phyloP scores from a whole-genome alignment of 768 basidiomycete genomes.

The Suillus fuscotomentosus region DNA sequence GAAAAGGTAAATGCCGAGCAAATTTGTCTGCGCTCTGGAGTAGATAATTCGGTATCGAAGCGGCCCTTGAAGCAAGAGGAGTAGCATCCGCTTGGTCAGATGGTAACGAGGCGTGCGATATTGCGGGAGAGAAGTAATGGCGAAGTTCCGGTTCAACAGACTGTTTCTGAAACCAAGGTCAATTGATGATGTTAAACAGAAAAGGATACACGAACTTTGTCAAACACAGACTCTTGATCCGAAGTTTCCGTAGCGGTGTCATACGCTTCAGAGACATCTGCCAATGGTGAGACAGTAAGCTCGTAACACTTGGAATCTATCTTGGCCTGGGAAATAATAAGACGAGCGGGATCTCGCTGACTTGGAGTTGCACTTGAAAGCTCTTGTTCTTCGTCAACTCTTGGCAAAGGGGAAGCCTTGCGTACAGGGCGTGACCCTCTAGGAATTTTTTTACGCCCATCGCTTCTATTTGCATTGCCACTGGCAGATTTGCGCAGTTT shows the following conservation, averaged over 20 bases:
- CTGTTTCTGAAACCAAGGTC: constrained; percentile 37
- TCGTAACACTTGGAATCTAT: constrained; percentile 80
- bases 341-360: constrained; percentile 25
- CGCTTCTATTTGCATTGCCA: constrained; percentile 22
- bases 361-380: constrained; percentile 12
- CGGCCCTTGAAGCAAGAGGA: constrained; percentile 25
- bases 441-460: constrained; percentile 42
- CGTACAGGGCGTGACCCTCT: constrained; percentile 36
- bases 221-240: constrained; percentile 35
- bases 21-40: constrained; percentile 71
- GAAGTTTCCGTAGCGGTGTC: constrained; percentile 35
- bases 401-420: constrained; percentile 59
- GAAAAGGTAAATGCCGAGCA: constrained; percentile 79
- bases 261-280: constrained; percentile 73
- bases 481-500: constrained; percentile 49
- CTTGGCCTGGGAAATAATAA: constrained; percentile 44
- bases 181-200: constrained; percentile 5
- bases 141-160: constrained; percentile 57
- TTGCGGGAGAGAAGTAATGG: constrained; percentile 44
- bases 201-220: constrained; percentile 43
- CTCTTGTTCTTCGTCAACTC: constrained; percentile 51
- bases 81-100: constrained; percentile 29
- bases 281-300: constrained; percentile 73
- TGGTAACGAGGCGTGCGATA: constrained; percentile 23
- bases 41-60: constrained; percentile 48